Conservation (phyloP, 208 protist genomes). For the Crithidia sp. region DNA sequence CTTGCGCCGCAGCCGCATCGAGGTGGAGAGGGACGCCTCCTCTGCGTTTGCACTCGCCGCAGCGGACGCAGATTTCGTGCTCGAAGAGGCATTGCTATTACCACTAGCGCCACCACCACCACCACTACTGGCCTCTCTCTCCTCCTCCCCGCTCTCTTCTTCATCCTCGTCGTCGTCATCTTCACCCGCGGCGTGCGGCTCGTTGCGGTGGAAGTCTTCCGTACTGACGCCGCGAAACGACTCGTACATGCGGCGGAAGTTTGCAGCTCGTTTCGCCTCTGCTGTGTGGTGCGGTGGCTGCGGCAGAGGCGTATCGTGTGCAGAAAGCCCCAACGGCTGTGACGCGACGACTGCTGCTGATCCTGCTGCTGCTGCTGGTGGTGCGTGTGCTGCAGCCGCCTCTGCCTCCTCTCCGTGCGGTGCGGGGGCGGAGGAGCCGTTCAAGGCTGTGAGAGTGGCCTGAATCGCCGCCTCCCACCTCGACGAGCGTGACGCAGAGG, state of each 20-base stretch:
- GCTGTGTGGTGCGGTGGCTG: neutral
- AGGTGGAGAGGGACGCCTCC: constrained; percentile 6
- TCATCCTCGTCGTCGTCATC: constrained; percentile 2
- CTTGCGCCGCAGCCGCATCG: constrained; percentile 9
- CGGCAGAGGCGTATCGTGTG: too few relatives aligned
- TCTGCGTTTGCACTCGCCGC: neutral
- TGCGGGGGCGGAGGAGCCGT: constrained; percentile 1
- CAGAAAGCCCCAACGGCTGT: too few relatives aligned
- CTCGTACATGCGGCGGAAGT: constrained; percentile 11
- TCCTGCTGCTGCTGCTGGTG: neutral
- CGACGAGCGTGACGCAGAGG: constrained; percentile 4
- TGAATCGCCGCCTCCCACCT: constrained; percentile 36
- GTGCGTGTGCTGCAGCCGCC: neutral
- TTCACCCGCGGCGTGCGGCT: neutral
- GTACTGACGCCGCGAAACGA: constrained; percentile 10
- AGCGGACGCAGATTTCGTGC: neutral
- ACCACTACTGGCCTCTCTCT: neutral
- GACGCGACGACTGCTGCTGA: neutral
- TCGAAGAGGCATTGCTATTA: too few relatives aligned
- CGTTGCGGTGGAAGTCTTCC: constrained; percentile 13
- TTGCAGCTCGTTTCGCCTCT: neutral
- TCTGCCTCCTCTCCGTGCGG: neutral
- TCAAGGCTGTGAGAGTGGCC: constrained; percentile 33
- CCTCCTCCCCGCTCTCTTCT: constrained; percentile 17
- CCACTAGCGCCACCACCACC: too few relatives aligned